Evolutionary conservation across 345 rosid genomes (phyloP).

Genomic region (Eucalyptus curtisii): DNA sequence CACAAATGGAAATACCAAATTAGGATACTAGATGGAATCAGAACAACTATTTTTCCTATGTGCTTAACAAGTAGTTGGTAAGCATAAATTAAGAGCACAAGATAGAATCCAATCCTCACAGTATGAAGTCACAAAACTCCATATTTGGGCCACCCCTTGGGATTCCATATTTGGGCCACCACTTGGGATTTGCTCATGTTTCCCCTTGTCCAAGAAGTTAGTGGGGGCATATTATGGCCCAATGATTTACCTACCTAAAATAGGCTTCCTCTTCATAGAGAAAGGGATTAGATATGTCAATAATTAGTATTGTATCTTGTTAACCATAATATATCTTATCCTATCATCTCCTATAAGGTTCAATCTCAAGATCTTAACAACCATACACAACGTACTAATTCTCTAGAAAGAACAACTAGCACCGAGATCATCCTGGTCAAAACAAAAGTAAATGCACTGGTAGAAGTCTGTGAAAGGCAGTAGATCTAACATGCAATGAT

Average conservation of each 20-base stretch:
- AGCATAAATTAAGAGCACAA: background rate
- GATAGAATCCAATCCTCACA: background rate
- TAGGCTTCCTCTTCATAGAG: background rate
- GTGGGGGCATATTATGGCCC: background rate
- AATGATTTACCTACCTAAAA: background rate
- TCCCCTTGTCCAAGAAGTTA: background rate
- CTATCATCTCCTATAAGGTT: no score
- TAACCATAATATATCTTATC: no score
- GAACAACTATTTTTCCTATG: background rate
- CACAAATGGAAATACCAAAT: background rate
- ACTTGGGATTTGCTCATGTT: background rate
- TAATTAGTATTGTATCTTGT: background rate
- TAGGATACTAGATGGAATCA: background rate
- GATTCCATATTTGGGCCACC: background rate
- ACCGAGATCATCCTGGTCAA: no score
- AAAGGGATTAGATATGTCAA: background rate
- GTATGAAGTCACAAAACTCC: background rate
- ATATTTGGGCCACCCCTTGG: no score
- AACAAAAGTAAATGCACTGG: no score
- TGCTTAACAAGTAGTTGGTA: background rate
- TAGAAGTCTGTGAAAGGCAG: no score
- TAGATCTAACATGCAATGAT: background rate
- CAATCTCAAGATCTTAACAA: no score
- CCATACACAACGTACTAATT: no score
- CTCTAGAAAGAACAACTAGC: no score